These are phyloP conservation scores for Trichophyton rubrum DNA, from an alignment of 2,329 filamentous ascomycete genomes.

Conservation along the genomic window DNA sequence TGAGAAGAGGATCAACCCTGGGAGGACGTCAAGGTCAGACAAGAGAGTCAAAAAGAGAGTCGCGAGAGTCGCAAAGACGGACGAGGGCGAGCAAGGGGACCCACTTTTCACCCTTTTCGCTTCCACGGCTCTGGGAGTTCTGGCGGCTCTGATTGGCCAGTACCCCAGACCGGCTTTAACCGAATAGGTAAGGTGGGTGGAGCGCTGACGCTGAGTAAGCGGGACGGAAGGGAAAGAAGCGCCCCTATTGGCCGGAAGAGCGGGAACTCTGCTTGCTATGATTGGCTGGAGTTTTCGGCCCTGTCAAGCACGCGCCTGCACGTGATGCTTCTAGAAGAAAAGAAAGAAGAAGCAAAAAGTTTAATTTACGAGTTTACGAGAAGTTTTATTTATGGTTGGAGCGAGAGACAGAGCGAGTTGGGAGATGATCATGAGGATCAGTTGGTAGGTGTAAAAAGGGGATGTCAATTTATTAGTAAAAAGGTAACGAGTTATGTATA, in stretches of 20 bases:
- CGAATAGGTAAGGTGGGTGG: not conserved
- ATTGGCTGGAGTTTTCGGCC: not conserved
- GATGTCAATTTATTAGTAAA: not conserved
- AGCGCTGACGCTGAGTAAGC: not conserved
- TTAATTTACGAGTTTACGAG: not conserved
- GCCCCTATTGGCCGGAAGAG: not conserved
- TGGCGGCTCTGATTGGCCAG: not conserved
- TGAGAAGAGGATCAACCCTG: not conserved
- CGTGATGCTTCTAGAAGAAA: not conserved
- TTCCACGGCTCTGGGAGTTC: not conserved
- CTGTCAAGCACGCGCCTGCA: not conserved
- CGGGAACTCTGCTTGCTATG: not conserved
- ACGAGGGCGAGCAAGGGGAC: not conserved
- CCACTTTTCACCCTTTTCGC: not conserved
- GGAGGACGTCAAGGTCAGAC: not conserved
- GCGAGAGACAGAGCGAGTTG: not conserved
- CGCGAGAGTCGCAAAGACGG: not conserved
- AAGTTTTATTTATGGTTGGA: not conserved
- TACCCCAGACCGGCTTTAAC: not conserved
- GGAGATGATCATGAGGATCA: not conserved
- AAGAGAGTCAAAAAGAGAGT: not conserved
- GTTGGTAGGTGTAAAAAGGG: too few species aligned
- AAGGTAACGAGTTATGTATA: not conserved
- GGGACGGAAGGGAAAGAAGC: not conserved
- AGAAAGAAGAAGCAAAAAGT: not conserved